These are phyloP conservation scores for Elsinoe arachidis DNA, from an alignment of 2,329 filamentous ascomycete species.

Conservation along the genomic window DNA sequence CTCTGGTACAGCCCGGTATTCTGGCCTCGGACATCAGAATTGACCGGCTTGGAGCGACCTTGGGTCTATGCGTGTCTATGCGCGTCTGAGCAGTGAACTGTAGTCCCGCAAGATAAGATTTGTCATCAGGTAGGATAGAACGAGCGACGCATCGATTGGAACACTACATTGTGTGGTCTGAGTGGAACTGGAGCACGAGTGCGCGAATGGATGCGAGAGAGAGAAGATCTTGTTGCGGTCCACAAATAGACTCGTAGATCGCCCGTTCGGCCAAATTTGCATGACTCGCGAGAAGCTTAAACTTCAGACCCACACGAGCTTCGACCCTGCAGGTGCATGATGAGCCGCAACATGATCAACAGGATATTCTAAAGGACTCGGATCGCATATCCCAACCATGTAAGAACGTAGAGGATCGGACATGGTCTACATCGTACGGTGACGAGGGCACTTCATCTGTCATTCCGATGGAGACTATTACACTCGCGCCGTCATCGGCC, in stretches of 20 bases:
- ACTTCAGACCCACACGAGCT: not conserved
- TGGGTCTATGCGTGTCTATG: too few species aligned
- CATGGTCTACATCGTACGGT: too few species aligned
- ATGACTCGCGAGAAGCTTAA: slow-evolving; percentile 5
- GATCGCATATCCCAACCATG: too few species aligned
- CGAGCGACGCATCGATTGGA: not conserved
- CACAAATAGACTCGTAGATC: not conserved
- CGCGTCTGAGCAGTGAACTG: too few species aligned
- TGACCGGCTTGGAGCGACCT: too few species aligned
- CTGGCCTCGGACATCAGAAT: too few species aligned
- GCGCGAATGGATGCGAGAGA: not conserved
- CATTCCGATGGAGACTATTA: slow-evolving; percentile 30
- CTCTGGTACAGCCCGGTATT: too few species aligned
- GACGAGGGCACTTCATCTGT: too few species aligned
- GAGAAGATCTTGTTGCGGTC: not conserved
- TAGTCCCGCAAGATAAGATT: too few species aligned
- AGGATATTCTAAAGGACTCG: too few species aligned
- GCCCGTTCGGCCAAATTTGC: not conserved
- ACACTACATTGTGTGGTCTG: not conserved
- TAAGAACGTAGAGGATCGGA: too few species aligned
- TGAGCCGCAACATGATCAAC: not conserved
- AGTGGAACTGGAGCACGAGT: not conserved
- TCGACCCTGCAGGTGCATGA: not conserved
- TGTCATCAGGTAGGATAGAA: too few species aligned
- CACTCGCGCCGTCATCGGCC: slow-evolving; percentile 32